Base-by-base conservation (phyloP, 2,329 filamentous ascomycete species). In the Botryotinia globosa region DNA sequence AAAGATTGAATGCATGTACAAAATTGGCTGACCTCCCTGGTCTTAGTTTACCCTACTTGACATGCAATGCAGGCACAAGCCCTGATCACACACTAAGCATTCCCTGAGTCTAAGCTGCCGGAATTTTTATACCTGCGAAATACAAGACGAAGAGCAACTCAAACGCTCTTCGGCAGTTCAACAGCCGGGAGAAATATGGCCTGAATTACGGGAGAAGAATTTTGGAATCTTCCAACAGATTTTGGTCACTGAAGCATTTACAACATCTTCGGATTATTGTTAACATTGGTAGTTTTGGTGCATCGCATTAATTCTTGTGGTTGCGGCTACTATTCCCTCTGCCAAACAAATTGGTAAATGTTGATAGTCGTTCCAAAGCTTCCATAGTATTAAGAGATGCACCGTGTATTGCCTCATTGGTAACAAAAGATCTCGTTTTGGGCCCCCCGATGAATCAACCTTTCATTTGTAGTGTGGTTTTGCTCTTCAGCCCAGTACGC, bases 361-460 rank as follows among this genome's bases (percentile, higher is more conserved):
- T 56, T 68, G 65, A 25, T 54, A 66, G 64, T 51, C 51, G 45
- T 66, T 66, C 64, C n/a, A 68, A 67, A 68, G 48, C 65, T 56
- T 68, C 65, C n/a, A 42, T 44, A 34, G 42, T 65, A 48, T 65
- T 48, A 34, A 48, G 44, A 65, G 29, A 29, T 42, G 48, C 51
- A 42, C 34, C 12, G 65, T 34, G 29, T 67, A 39, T 29, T 67
- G n/a, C 45, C 45, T 29, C 48, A 67, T 67, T 54, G 25, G 64
- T 39, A 39, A 67, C 32, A n/a, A 39, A 67, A 67, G 48, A 18
- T 56, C 34, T 42, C 34, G 20, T 54, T 54, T 54, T 39, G 25
- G 25, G 7, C 34, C 37, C 25, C n/a, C n/a, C 22, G 54, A 68
- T 68, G 37, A 68, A 68, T n/a, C 48, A 42, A 42, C 37, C 65